Percentiles rank a stretch among this genome's conserved stretches.
These are phyloP conservation scores for Pleurotus sapidus DNA, from an alignment of 768 basidiomycete genomes.

Conservation along the genomic window DNA sequence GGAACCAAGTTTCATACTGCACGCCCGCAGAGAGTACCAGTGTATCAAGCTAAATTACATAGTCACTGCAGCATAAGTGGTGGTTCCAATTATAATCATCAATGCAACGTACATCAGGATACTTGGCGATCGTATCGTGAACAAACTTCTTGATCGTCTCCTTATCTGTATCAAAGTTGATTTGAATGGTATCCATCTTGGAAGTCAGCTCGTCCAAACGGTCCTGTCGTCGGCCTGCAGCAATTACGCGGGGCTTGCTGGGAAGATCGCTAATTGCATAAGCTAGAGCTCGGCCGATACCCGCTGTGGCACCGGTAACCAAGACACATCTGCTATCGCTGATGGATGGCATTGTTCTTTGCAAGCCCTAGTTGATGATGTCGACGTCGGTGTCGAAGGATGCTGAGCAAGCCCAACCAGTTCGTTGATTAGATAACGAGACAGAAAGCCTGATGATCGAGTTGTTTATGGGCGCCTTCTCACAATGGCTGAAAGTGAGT, in stretches of 20 bases:
- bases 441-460: not conserved
- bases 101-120: constrained; percentile 12
- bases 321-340: constrained; percentile 20
- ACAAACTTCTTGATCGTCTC: constrained; percentile 26
- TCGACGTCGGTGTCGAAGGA: too few species aligned
- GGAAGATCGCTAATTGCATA: constrained; percentile 4
- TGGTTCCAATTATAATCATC: not conserved
- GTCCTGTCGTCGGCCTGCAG: constrained; percentile 33
- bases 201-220: constrained; percentile 14
- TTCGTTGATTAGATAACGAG: not conserved
- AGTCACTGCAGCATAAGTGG: too few species aligned
- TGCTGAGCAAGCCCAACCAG: too few species aligned
- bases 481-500: not conserved
- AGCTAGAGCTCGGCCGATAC: constrained; percentile 7
- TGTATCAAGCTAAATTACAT: constrained; percentile 44
- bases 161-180: constrained; percentile 28
- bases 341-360: constrained; percentile 4
- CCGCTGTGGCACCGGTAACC: constrained; percentile 15
- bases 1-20: constrained; percentile 48
- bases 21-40: constrained; percentile 52
- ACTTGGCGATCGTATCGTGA: constrained; percentile 15
- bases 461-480: not conserved
- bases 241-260: constrained; percentile 33
- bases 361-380: not conserved
- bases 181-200: constrained; percentile 22